Percentiles rank a stretch among this genome's conserved stretches.
These are phyloP conservation scores for Dactylellina sp. DNA, from an alignment of 2,329 filamentous ascomycete genomes.

Conservation along the genomic window DNA sequence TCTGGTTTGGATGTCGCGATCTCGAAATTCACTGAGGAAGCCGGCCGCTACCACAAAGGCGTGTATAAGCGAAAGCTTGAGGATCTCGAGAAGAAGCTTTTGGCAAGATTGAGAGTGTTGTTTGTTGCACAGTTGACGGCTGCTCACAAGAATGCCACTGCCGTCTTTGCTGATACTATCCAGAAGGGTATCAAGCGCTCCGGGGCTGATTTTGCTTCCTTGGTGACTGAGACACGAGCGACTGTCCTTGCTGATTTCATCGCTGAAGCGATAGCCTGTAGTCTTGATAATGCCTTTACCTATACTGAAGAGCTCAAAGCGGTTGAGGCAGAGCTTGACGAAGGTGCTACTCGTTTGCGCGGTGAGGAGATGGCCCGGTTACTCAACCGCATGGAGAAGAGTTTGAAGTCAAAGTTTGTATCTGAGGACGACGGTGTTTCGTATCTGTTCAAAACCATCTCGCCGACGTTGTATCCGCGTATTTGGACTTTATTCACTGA, in stretches of 20 bases:
- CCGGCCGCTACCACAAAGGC: conserved; percentile 94
- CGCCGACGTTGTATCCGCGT: conserved; percentile 81
- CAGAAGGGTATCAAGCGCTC: conserved; percentile 92
- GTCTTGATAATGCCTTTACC: conserved; percentile 76
- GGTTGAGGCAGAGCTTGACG: conserved; percentile 90
- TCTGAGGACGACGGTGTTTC: conserved; percentile 63
- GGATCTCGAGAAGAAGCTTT: conserved; percentile 87
- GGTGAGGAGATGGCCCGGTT: conserved; percentile 96
- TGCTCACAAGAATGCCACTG: conserved; percentile 87
- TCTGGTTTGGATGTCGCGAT: conserved; percentile 78
- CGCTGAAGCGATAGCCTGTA: conserved; percentile 77
- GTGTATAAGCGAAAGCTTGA: conserved; percentile 87
- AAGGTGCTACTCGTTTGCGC: conserved; percentile 83
- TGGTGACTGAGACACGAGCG: conserved; percentile 84
- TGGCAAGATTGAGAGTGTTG: conserved; percentile 85
- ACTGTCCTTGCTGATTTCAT: conserved; percentile 80
- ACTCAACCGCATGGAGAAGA: conserved; percentile 89
- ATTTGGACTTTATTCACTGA: conserved; percentile 88
- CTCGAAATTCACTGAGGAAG: conserved; percentile 87
- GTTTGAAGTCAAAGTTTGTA: conserved; percentile 86
- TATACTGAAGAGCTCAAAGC: conserved; percentile 82
- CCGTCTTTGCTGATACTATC: conserved; percentile 87
- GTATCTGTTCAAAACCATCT: conserved; percentile 53
- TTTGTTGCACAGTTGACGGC: conserved; percentile 89
- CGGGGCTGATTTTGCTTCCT: conserved; percentile 88